phyloP scores from a whole-genome alignment of 495 filamentous ascomycete species.

The Penicillium atrosanguineum region DNA sequence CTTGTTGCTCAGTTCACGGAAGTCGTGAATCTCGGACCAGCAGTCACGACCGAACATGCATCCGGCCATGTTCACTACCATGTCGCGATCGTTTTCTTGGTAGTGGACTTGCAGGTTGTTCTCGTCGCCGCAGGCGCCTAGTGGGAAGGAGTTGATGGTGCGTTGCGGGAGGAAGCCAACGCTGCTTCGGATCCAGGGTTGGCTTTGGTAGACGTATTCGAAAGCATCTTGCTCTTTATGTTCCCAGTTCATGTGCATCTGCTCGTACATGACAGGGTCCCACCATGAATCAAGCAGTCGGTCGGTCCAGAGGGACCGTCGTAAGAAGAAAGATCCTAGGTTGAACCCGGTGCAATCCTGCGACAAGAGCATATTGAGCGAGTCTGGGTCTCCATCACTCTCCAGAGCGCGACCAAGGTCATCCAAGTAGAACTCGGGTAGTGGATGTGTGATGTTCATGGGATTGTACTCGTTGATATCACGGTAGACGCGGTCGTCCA shows the following conservation, averaged over 20 bases:
- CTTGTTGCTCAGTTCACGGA: constrained; percentile 80
- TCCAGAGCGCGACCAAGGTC: constrained; percentile 62
- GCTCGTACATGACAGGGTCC: constrained; percentile 97
- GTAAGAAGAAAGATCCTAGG: constrained; percentile 91
- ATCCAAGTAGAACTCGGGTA: constrained; percentile 71
- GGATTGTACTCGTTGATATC: constrained; percentile 97
- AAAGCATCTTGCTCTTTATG: constrained; percentile 97
- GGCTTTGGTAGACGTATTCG: constrained; percentile 85
- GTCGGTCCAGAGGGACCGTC: constrained; percentile 83
- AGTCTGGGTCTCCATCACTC: constrained; percentile 70
- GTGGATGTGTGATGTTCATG: constrained; percentile 86
- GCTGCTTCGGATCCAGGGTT: constrained; percentile 88
- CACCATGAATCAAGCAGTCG: constrained; percentile 95
- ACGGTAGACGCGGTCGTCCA: constrained; percentile 76
- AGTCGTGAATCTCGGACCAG: constrained; percentile 96
- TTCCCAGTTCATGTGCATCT: constrained; percentile 99
- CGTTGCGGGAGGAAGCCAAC: constrained; percentile 90
- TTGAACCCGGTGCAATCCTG: constrained; percentile 98
- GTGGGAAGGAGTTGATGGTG: constrained; percentile 90
- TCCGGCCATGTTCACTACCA: constrained; percentile 98
- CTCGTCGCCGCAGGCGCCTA: constrained; percentile 79
- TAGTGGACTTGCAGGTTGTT: constrained; percentile 81
- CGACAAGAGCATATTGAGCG: constrained; percentile 82
- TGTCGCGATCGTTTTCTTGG: constrained; percentile 78
- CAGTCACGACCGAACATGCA: constrained; percentile 97